Percentiles rank a stretch among this genome's conserved stretches.
Evolutionary conservation across 345 rosid genomes (phyloP).

Genomic region (Acer negundo): DNA sequence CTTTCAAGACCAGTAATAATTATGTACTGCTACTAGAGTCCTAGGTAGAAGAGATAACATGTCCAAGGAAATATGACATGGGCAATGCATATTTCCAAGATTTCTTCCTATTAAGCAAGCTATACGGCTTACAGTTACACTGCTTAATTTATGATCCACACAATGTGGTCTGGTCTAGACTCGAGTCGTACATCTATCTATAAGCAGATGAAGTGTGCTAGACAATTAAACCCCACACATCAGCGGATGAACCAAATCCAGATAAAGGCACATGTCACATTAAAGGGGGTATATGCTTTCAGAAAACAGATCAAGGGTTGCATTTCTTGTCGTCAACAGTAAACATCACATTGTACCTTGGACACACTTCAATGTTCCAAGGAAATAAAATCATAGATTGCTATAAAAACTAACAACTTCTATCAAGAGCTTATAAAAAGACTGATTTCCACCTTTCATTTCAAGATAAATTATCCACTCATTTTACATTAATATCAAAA

Average conservation of each 20-base stretch:
- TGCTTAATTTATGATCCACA: not conserved
- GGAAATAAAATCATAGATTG: constrained; percentile 5
- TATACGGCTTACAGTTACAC: not conserved
- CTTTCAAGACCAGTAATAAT: not conserved
- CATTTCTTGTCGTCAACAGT: not conserved
- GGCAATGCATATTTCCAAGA: not conserved
- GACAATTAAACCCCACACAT: not conserved
- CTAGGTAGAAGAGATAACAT: not conserved
- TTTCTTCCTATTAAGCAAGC: not conserved
- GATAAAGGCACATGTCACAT: not conserved
- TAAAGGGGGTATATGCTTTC: not conserved
- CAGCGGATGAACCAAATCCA: not conserved
- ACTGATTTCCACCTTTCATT: constrained; percentile 5
- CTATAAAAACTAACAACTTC: constrained; percentile 22
- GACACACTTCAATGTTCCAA: constrained; percentile 7
- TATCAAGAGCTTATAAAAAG: not conserved
- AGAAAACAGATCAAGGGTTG: not conserved
- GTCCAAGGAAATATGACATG: not conserved
- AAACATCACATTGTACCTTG: not conserved
- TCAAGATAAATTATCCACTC: constrained; percentile 1
- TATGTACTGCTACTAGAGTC: not conserved
- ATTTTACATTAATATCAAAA: constrained; percentile 6
- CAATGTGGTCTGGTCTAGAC: not conserved
- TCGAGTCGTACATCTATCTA: not conserved
- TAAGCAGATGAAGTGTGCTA: not conserved